These are phyloP conservation scores for Suaeda aralocaspica DNA, from an alignment of 148 eudicot genomes.

Conservation along the genomic window DNA sequence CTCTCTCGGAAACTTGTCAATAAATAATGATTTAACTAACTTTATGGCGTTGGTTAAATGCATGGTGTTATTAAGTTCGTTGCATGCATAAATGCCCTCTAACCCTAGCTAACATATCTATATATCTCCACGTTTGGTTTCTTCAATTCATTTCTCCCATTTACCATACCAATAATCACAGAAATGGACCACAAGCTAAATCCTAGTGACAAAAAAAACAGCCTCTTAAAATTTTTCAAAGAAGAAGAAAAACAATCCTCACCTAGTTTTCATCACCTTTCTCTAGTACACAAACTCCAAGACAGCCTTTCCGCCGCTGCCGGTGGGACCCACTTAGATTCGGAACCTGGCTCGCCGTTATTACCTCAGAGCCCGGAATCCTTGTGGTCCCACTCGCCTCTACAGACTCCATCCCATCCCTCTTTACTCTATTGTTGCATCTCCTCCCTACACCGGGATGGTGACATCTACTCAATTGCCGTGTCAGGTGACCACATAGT, in stretches of 20 bases:
- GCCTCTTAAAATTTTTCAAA: background rate
- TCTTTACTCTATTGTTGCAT: constrained; percentile 51
- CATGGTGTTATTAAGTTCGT: too few species aligned
- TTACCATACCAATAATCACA: too few species aligned
- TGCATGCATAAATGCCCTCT: too few species aligned
- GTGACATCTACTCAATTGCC: constrained; percentile 43
- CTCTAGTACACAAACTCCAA: too few species aligned
- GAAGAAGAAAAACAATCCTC: too few species aligned
- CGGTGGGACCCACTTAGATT: background rate
- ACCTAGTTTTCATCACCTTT: too few species aligned
- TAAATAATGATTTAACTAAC: too few species aligned
- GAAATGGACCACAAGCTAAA: background rate
- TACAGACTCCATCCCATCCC: constrained; percentile 31
- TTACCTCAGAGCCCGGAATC: constrained; percentile 41
- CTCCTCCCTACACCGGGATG: constrained; percentile 50
- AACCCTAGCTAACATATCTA: too few species aligned
- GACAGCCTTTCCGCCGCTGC: background rate
- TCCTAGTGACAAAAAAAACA: background rate
- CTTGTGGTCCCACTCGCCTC: constrained; percentile 48
- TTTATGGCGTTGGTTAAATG: too few species aligned
- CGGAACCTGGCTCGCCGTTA: constrained; percentile 7
- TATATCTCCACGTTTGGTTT: too few species aligned
- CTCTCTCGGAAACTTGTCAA: too few species aligned
- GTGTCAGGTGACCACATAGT: constrained; percentile 29
- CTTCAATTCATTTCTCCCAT: too few species aligned